phyloP scores from a whole-genome alignment of 2,329 filamentous ascomycete genomes.

The Apiospora kogelbergensis region DNA sequence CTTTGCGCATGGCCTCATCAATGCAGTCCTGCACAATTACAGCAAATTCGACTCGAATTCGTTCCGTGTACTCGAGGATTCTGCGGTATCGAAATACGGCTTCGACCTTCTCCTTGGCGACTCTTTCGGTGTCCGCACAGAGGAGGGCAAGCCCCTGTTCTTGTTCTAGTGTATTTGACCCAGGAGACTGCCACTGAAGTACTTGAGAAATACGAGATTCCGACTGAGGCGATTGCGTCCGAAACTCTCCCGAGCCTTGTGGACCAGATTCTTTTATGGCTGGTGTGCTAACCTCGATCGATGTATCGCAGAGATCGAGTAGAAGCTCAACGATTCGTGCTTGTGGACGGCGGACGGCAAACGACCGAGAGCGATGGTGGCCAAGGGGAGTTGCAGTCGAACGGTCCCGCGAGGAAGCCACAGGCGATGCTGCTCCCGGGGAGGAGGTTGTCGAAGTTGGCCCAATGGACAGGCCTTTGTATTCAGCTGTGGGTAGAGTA shows the following conservation, averaged over 20 bases:
- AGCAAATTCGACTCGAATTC: slow-evolving; percentile 91
- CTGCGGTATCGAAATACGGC: slow-evolving; percentile 87
- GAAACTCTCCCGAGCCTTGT: slow-evolving; percentile 71
- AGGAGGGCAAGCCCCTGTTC: slow-evolving; percentile 85
- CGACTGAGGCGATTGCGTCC: slow-evolving; percentile 93
- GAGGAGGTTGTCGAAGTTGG: slow-evolving; percentile 69
- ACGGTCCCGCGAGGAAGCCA: slow-evolving; percentile 69
- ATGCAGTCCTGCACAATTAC: slow-evolving; percentile 95
- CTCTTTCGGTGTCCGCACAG: slow-evolving; percentile 85
- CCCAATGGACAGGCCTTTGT: slow-evolving; percentile 85
- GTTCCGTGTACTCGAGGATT: slow-evolving; percentile 93
- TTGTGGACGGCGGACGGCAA: slow-evolving; percentile 85
- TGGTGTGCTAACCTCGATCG: slow-evolving; percentile 90
- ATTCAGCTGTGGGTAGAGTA: slow-evolving; percentile 66
- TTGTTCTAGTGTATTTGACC: slow-evolving; percentile 86
- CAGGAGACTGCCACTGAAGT: slow-evolving; percentile 93
- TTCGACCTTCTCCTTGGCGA: slow-evolving; percentile 87
- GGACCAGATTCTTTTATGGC: slow-evolving; percentile 82
- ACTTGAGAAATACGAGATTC: slow-evolving; percentile 94
- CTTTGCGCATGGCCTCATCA: slow-evolving; percentile 85
- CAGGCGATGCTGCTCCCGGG: slow-evolving; percentile 68
- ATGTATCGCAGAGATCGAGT: slow-evolving; percentile 92
- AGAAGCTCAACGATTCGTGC: slow-evolving; percentile 93
- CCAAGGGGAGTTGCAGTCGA: slow-evolving; percentile 75
- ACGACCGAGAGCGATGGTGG: slow-evolving; percentile 81